Percentiles rank a stretch among this genome's conserved stretches.
These are phyloP conservation scores for Porpolomopsis calyptriformis DNA, from an alignment of 768 basidiomycete genomes.

Conservation along the genomic window DNA sequence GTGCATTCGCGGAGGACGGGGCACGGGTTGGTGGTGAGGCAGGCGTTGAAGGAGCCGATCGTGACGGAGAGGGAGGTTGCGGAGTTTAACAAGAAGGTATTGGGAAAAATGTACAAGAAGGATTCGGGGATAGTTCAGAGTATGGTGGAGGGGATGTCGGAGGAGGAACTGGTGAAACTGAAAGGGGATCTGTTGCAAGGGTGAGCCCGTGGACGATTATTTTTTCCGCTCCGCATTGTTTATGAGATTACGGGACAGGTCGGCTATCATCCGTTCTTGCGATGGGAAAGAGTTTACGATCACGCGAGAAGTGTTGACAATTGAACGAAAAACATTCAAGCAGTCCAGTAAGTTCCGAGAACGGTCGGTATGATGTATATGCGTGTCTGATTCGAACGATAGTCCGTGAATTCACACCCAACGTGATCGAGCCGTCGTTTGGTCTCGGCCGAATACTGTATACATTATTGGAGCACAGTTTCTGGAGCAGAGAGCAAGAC, in stretches of 20 bases:
- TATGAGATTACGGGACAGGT: conserved; percentile 23
- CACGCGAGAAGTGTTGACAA: conserved; percentile 61
- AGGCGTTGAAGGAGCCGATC: conserved; percentile 78
- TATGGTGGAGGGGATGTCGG: conserved; percentile 53
- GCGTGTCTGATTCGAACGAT: neutral
- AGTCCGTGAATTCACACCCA: conserved; percentile 95
- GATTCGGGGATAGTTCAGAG: conserved; percentile 63
- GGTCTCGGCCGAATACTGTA: conserved; percentile 95
- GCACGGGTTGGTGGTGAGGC: conserved; percentile 72
- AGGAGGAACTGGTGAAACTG: conserved; percentile 51
- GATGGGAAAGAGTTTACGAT: conserved; percentile 63
- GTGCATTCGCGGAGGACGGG: conserved; percentile 84
- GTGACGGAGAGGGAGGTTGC: conserved; percentile 70
- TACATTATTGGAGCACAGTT: conserved; percentile 87
- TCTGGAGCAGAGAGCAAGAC: conserved; percentile 91
- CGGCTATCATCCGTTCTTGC: conserved; percentile 42
- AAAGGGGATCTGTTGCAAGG: conserved; percentile 67
- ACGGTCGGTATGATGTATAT: too few relatives aligned
- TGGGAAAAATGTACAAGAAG: conserved; percentile 84
- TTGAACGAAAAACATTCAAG: conserved; percentile 79
- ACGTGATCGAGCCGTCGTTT: conserved; percentile 98
- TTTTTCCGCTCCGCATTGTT: neutral
- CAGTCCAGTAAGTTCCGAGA: conserved; percentile 55
- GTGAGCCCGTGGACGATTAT: conserved; percentile 30
- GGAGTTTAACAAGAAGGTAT: conserved; percentile 76